Conservation (phyloP, 371 early-diverging fungal genomes). For the Rhizopus delemar region DNA sequence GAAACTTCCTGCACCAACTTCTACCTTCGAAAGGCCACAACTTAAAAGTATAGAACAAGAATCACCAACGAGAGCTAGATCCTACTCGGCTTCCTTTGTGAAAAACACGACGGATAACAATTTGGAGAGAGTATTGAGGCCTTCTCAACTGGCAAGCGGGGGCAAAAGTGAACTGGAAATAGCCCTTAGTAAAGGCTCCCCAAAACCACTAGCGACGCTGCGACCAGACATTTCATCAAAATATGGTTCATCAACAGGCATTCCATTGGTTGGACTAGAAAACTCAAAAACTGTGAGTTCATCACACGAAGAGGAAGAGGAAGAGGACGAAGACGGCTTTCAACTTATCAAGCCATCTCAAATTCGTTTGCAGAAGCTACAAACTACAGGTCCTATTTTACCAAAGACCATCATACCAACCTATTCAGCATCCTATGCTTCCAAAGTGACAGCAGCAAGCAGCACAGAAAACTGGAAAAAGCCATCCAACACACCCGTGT, state of each 20-base stretch:
- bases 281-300: neutral
- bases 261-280: constrained; percentile 16
- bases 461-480: constrained; percentile 1
- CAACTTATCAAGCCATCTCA: constrained; percentile 47
- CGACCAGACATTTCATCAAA: neutral
- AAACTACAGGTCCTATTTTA: neutral
- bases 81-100: constrained; percentile 25
- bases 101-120: neutral
- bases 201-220: neutral
- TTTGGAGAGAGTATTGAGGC: constrained; percentile 6
- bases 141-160: constrained; percentile 10
- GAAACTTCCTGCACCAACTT: constrained; percentile 4
- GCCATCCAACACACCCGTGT: neutral
- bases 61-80: constrained; percentile 17
- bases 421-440: neutral
- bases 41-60: constrained; percentile 4
- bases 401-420: neutral
- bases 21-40: constrained; percentile 10
- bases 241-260: constrained; percentile 4
- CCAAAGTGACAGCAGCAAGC: neutral
- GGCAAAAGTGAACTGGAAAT: constrained; percentile 18
- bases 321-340: constrained; percentile 41
- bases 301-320: constrained; percentile 16
- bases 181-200: constrained; percentile 21
- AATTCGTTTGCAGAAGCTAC: constrained; percentile 27